Base-by-base conservation (phyloP, 345 rosid genomes). In the Lepidium didymum region DNA sequence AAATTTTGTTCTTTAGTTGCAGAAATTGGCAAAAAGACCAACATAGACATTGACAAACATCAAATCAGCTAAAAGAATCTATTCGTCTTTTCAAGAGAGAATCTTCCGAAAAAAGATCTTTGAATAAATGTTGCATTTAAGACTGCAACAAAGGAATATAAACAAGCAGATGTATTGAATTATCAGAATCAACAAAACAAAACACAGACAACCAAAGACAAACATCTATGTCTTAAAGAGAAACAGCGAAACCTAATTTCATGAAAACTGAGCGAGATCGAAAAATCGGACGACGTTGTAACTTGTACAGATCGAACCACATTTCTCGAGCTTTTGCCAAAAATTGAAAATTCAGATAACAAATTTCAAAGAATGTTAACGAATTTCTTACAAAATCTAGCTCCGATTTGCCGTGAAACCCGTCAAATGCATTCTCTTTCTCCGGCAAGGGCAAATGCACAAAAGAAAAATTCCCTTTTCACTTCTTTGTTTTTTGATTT, bases 361-460 rank as follows among this genome's bases (percentile, higher is more conserved):
- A 38, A 21, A 47, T 8, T n/a, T 37, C 21, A 59, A 57, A 49
- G 36, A 50, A 10, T 9, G 25, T 10, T 12, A 59, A 1, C 43
- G n/a, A 40, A 55, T n/a, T 29, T 45, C 71, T 64, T 73, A 73
- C 77, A 52, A 29, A 19, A 49, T 73, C 9, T 21, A 72, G 71
- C 65, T 72, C 59, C 5, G 54, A 25, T 46, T 15, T 33, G 13
- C 43, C 40, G 45, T 10, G 64, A 56, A 57, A 23, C 70, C 49
- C 59, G 69, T 62, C 70, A 45, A 55, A 63, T 46, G n/a, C 69
- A 73, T 64, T 64, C 70, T 72, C 49, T 69, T 8, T 27, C 16
- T 67, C 34, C 10, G 21, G 38, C 6, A 29, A 44, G 49, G 56
- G 62, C 56, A 46, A 43, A 62, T 71, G 63, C 69, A 27, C 46